Evolutionary conservation across 2,329 filamentous ascomycete species (phyloP).

Genomic region (Monilinia fructigena): DNA sequence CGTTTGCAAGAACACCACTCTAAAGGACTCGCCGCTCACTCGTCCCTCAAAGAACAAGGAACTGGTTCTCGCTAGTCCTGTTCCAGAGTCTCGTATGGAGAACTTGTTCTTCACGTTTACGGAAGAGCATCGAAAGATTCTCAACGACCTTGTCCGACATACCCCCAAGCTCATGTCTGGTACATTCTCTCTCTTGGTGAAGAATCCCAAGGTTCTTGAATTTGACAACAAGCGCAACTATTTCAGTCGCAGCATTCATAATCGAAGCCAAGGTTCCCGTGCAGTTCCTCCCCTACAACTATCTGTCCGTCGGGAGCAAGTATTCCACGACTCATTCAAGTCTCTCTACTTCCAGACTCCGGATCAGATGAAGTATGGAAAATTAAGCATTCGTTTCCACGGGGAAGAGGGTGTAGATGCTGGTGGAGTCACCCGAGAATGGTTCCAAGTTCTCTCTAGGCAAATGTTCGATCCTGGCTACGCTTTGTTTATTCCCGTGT

Average conservation of each 20-base stretch:
- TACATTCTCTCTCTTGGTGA: conserved; percentile 91
- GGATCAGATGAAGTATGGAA: conserved; percentile 98
- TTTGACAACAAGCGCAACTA: conserved; percentile 99
- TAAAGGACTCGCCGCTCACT: conserved; percentile 40
- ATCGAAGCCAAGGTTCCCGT: conserved; percentile 66
- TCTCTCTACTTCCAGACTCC: conserved; percentile 96
- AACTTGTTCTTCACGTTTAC: conserved; percentile 96
- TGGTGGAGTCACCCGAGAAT: conserved; percentile 94
- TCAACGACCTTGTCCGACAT: conserved; percentile 95
- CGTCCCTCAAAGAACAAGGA: conserved; percentile 56
- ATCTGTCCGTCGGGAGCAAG: conserved; percentile 85
- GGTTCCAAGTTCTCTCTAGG: conserved; percentile 95
- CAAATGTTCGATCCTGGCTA: conserved; percentile 99
- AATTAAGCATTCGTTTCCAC: conserved; percentile 95
- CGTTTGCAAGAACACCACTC: conserved; percentile 94
- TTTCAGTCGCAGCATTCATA: conserved; percentile 91
- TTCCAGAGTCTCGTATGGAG: conserved; percentile 79
- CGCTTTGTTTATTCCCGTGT: conserved; percentile 92
- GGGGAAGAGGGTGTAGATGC: conserved; percentile 97
- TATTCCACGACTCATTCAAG: conserved; percentile 98
- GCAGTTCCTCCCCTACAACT: conserved; percentile 75
- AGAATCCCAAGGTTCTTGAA: conserved; percentile 97
- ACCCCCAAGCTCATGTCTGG: conserved; percentile 99
- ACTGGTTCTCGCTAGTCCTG: conserved; percentile 70
- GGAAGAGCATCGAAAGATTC: conserved; percentile 93